Conservation (phyloP, 257 asterid genomes). For the Plantago ovata region DNA sequence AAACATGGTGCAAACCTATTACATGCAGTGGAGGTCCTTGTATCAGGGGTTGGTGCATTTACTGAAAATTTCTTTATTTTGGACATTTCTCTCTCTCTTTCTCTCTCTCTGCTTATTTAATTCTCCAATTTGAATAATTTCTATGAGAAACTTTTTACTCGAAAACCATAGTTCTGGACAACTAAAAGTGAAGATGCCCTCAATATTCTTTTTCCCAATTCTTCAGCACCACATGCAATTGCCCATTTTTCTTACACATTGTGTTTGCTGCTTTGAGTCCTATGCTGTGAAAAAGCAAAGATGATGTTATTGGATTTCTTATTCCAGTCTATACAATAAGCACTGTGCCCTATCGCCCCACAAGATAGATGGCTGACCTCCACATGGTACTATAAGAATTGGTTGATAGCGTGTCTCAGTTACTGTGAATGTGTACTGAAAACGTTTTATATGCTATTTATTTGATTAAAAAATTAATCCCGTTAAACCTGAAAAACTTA, state of each 20-base stretch:
- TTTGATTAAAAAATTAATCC: too few relatives aligned
- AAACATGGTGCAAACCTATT: slow-evolving; percentile 85
- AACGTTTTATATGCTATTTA: too few relatives aligned
- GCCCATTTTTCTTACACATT: slow-evolving; percentile 12
- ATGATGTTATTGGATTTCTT: too few relatives aligned
- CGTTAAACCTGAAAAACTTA: too few relatives aligned
- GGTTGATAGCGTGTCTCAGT: too few relatives aligned
- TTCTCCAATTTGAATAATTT: slow-evolving; percentile 14
- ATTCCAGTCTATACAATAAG: too few relatives aligned
- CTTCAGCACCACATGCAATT: slow-evolving; percentile 9
- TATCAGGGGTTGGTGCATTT: slow-evolving; percentile 70
- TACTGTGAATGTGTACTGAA: too few relatives aligned
- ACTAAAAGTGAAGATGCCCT: slow-evolving; percentile 1
- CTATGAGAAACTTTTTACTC: slow-evolving; percentile 11
- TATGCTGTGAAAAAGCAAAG: too few relatives aligned
- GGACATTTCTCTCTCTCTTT: too few relatives aligned
- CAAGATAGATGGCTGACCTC: too few relatives aligned
- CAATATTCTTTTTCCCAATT: not conserved
- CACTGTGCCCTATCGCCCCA: too few relatives aligned
- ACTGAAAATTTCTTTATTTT: slow-evolving; percentile 14
- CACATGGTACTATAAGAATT: too few relatives aligned
- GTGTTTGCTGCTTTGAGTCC: not conserved
- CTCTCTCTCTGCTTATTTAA: not conserved
- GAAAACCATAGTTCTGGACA: slow-evolving; percentile 6
- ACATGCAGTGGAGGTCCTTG: slow-evolving; percentile 92